Base-by-base conservation (phyloP, 139 green algal genomes). In the Medakamo hakoo region DNA sequence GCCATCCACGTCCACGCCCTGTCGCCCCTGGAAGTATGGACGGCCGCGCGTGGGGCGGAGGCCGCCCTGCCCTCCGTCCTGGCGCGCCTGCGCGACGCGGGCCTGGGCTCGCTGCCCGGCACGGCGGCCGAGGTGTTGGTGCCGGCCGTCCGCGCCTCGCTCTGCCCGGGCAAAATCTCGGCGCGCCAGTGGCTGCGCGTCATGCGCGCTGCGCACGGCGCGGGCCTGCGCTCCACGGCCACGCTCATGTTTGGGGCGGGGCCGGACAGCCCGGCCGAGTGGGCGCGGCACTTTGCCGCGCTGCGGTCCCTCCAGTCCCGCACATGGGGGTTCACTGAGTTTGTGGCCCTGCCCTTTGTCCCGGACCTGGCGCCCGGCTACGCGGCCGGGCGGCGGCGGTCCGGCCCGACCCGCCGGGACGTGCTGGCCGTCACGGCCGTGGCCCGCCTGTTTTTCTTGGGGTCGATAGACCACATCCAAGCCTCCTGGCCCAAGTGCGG, bases 241-340 rank as follows among this genome's bases (percentile, higher is more conserved):
- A 95, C 88, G 31, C 80, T 95, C 62, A 95, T 95, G 88, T 94
- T 92, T 76, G 88, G 88, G 0, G 82, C 90, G 69, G n/a, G n/a
- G n/a, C 19, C 85, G 23, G 88, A 94, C 62, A 48, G 66, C 0
- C 71, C 75, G 0, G 22, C 40, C 18, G 30, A 75, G 30, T 92
- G 85, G 86, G 85, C 85, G 14, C 32, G 63, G 1, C 88, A 95
- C 72, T 70, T 94, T 52, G 60, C 79, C 14, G 49, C 49, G 4
- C 71, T 95, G 30, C 73, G 85, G 28, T 63, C 65, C 23, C 55
- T 93, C 71, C 78, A 82, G 63, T 27, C 26, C 9, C 57, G 49
- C 24, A 74, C 62, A n/a, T 32, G 55, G 3, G 64, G 67, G 24
- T 32, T 58, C 73, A 85, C 84, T 0, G 88, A 96, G 71, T 95